These are phyloP conservation scores for Penicillium antarcticum DNA, from an alignment of 495 filamentous ascomycete species.

Conservation along the genomic window DNA sequence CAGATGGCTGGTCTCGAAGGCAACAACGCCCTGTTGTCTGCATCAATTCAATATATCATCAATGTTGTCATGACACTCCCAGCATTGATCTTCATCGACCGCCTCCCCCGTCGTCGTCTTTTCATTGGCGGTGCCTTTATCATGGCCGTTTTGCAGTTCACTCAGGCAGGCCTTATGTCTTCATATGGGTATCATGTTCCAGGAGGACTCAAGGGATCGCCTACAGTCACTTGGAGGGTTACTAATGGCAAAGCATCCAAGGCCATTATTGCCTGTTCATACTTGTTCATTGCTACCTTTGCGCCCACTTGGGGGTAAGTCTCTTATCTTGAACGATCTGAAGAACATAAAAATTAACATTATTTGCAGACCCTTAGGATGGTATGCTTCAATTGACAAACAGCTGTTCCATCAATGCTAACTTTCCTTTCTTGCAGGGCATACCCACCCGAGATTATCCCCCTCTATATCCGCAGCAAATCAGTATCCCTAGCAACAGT, in stretches of 20 bases:
- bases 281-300: constrained; percentile 63
- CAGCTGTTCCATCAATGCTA: background rate
- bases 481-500: constrained; percentile 14
- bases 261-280: constrained; percentile 60
- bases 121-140: constrained; percentile 48
- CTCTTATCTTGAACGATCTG: background rate
- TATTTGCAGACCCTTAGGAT: constrained; percentile 11
- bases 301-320: constrained; percentile 44
- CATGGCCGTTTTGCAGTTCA: constrained; percentile 51
- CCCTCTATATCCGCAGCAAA: constrained; percentile 19
- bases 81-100: constrained; percentile 56
- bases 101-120: constrained; percentile 49
- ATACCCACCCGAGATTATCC: constrained; percentile 19
- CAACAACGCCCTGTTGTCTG: constrained; percentile 55
- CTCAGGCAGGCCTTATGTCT: constrained; percentile 57
- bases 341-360: background rate
- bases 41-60: constrained; percentile 76
- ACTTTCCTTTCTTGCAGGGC: constrained; percentile 8
- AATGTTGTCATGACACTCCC: constrained; percentile 65
- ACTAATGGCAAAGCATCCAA: constrained; percentile 42
- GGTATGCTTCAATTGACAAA: constrained; percentile 2
- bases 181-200: constrained; percentile 53
- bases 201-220: constrained; percentile 29
- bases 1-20: constrained; percentile 34
- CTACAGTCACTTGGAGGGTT: constrained; percentile 56